Percentiles rank a stretch among this genome's conserved stretches.
Evolutionary conservation across 2,329 filamentous ascomycete genomes (phyloP).

Genomic region (Monosporascus sp.): DNA sequence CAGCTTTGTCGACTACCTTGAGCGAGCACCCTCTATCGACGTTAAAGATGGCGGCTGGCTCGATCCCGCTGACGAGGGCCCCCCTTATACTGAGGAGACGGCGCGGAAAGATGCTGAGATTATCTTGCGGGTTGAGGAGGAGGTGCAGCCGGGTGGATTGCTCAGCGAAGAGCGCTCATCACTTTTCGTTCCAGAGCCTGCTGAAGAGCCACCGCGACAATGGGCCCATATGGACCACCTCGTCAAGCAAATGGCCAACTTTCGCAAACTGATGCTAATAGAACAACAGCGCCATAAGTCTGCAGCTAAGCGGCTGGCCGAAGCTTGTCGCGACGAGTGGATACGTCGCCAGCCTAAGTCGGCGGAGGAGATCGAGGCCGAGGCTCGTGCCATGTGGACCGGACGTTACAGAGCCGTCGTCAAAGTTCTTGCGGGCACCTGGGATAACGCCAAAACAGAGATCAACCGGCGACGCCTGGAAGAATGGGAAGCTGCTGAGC

Average conservation of each 20-base stretch:
- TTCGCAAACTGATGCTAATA: constrained; percentile 71
- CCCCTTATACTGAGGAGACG: constrained; percentile 54
- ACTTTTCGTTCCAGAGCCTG: constrained; percentile 66
- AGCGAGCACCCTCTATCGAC: constrained; percentile 43
- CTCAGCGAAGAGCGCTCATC: constrained; percentile 68
- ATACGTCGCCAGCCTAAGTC: constrained; percentile 68
- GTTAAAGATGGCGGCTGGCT: constrained; percentile 54
- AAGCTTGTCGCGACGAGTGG: constrained; percentile 74
- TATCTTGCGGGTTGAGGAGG: constrained; percentile 67
- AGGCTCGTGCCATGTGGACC: constrained; percentile 65
- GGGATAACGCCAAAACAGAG: constrained; percentile 60
- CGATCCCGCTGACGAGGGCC: constrained; percentile 50
- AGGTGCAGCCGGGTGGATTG: constrained; percentile 69
- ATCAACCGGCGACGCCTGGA: constrained; percentile 56
- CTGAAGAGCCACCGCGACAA: constrained; percentile 69
- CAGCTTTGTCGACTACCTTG: constrained; percentile 55
- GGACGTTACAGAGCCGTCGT: constrained; percentile 68
- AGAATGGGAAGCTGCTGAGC: constrained; percentile 62
- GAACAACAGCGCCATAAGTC: constrained; percentile 75
- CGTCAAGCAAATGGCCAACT: constrained; percentile 71
- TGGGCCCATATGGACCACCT: constrained; percentile 89
- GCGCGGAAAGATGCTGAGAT: constrained; percentile 63
- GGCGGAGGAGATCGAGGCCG: constrained; percentile 74
- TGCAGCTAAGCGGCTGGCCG: constrained; percentile 74
- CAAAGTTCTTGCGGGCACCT: constrained; percentile 50